These are phyloP conservation scores for Auriscalpium vulgare DNA, from an alignment of 768 basidiomycete species.

Conservation along the genomic window DNA sequence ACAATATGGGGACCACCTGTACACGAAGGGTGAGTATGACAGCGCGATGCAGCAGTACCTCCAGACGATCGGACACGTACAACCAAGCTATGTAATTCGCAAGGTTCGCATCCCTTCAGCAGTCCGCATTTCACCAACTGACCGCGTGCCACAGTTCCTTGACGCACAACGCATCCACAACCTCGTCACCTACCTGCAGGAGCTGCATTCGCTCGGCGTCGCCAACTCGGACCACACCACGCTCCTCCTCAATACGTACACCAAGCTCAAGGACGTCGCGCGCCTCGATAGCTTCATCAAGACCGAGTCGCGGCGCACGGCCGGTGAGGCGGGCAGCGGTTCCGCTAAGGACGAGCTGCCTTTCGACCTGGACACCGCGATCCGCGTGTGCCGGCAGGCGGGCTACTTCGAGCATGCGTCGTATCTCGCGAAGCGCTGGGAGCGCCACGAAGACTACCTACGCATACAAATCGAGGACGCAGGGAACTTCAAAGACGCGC, in stretches of 20 bases:
- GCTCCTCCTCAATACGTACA: slow-evolving; percentile 92
- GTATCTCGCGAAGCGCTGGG: slow-evolving; percentile 88
- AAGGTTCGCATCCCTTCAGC: slow-evolving; percentile 48
- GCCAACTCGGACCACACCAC: slow-evolving; percentile 98
- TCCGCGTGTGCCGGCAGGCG: slow-evolving; percentile 92
- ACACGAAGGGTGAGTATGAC: slow-evolving; percentile 86
- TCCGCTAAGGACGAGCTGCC: slow-evolving; percentile 56
- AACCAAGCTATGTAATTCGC: slow-evolving; percentile 93
- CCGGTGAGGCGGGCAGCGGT: slow-evolving; percentile 29
- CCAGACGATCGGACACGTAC: slow-evolving; percentile 80
- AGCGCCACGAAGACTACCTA: slow-evolving; percentile 87
- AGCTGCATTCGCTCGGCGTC: slow-evolving; percentile 80
- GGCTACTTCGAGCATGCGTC: slow-evolving; percentile 94
- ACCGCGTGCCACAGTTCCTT: slow-evolving; percentile 56
- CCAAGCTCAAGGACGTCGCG: slow-evolving; percentile 87
- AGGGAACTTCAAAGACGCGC: slow-evolving; percentile 70
- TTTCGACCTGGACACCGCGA: slow-evolving; percentile 95
- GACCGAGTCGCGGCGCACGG: slow-evolving; percentile 56
- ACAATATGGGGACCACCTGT: slow-evolving; percentile 88
- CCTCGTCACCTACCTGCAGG: slow-evolving; percentile 92
- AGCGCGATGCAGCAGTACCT: slow-evolving; percentile 90
- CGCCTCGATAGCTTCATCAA: slow-evolving; percentile 91
- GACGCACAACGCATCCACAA: slow-evolving; percentile 95
- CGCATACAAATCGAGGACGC: slow-evolving; percentile 93
- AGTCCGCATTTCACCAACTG: neutral